Percentiles rank a stretch among this genome's conserved stretches.
Evolutionary conservation across 164 flowering plant species (phyloP).

Genomic region (Santalum album): DNA sequence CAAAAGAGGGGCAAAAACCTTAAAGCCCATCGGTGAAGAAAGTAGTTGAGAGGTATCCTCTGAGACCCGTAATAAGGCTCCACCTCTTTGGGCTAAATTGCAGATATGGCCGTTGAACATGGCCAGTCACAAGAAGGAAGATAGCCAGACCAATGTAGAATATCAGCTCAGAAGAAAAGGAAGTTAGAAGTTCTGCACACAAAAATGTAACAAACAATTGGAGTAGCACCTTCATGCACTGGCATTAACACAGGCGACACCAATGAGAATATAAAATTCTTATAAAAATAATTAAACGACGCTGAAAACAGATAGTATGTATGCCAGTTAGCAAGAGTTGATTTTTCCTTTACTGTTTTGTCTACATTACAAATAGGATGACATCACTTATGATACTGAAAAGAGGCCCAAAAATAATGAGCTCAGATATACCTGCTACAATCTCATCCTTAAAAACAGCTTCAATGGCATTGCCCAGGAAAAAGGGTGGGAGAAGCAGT

Average conservation of each 20-base stretch:
- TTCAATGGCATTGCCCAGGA: constrained; percentile 35
- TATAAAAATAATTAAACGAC: too few relatives aligned
- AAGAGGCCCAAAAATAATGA: too few relatives aligned
- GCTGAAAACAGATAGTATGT: too few relatives aligned
- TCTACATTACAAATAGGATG: too few relatives aligned
- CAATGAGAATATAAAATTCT: too few relatives aligned
- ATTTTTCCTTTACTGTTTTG: too few relatives aligned
- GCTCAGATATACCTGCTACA: constrained; percentile 41
- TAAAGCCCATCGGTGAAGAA: constrained; percentile 64
- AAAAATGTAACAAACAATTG: neutral
- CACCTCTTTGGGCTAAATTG: constrained; percentile 69
- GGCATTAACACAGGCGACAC: too few relatives aligned
- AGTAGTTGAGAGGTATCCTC: constrained; percentile 60
- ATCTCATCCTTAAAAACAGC: constrained; percentile 30
- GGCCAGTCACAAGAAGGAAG: constrained; percentile 51
- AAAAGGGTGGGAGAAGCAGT: constrained; percentile 58
- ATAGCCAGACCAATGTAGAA: constrained; percentile 63
- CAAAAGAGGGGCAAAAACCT: constrained; percentile 58
- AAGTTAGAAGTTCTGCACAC: constrained; percentile 50
- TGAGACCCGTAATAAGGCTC: constrained; percentile 87
- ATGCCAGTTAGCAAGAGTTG: too few relatives aligned
- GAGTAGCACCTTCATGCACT: neutral
- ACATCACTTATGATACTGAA: too few relatives aligned
- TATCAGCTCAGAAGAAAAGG: constrained; percentile 41
- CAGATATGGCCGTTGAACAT: constrained; percentile 67